Conservation (phyloP, 108 stramenopile species). For the Bacterosira constricta region DNA sequence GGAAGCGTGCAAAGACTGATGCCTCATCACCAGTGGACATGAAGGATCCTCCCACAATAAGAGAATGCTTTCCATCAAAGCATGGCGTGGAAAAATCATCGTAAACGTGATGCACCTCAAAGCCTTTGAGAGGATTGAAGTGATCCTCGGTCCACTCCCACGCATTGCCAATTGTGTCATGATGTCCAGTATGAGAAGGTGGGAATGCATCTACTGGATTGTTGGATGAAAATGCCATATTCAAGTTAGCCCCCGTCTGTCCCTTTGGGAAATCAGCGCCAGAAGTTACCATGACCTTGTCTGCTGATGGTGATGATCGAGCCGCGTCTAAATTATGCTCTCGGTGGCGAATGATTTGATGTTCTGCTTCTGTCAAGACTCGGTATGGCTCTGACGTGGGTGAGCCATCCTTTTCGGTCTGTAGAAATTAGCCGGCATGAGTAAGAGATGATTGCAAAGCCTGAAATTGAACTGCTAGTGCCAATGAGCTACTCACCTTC, state of each 20-base stretch:
- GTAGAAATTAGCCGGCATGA: background rate
- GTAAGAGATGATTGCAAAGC: background rate
- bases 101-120: constrained; percentile 86
- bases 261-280: constrained; percentile 66
- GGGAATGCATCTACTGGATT: constrained; percentile 77
- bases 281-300: constrained; percentile 75
- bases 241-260: constrained; percentile 67
- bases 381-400: constrained; percentile 70
- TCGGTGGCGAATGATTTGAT: constrained; percentile 79
- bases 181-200: constrained; percentile 75
- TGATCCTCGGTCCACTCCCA: constrained; percentile 97
- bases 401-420: constrained; percentile 64
- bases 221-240: constrained; percentile 81
- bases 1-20: constrained; percentile 91
- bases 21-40: constrained; percentile 94
- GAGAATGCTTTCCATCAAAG: constrained; percentile 94
- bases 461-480: constrained; percentile 14
- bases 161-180: constrained; percentile 90
- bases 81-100: constrained; percentile 96
- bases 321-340: constrained; percentile 70
- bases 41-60: constrained; percentile 95
- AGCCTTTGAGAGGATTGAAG: constrained; percentile 89
- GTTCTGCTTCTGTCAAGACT: constrained; percentile 91
- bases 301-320: constrained; percentile 51
- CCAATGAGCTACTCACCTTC: constrained; percentile 62